A percentile compares a stretch with the other conserved stretches of the same genome.
These are phyloP conservation scores for Diplotaxis tenuifolia DNA, from an alignment of 345 rosid genomes.

Conservation along the genomic window DNA sequence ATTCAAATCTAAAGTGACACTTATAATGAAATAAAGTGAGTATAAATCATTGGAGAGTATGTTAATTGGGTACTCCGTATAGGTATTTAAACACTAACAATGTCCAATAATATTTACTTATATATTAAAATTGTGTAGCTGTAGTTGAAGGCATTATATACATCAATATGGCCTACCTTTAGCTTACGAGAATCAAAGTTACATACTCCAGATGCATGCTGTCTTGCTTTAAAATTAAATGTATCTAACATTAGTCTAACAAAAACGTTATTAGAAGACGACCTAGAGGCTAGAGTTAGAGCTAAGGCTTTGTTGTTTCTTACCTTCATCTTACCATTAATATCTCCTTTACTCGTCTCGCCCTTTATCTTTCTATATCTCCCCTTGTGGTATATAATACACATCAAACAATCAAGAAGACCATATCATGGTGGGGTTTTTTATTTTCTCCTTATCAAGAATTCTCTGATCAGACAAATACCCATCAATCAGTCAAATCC, in stretches of 20 bases:
- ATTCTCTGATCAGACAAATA: slow-evolving; percentile 59
- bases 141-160: neutral
- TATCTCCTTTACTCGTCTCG: slow-evolving; percentile 27
- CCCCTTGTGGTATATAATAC: slow-evolving; percentile 37
- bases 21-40: too few relatives aligned
- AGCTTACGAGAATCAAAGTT: slow-evolving; percentile 2
- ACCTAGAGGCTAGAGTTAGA: slow-evolving; percentile 24
- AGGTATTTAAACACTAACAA: neutral
- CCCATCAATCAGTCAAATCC: slow-evolving; percentile 76
- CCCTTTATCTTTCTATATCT: slow-evolving; percentile 22
- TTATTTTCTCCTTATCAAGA: slow-evolving; percentile 47
- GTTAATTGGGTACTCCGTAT: neutral
- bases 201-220: neutral
- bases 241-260: neutral
- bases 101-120: neutral
- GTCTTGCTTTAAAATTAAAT: neutral
- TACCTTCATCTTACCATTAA: slow-evolving; percentile 37
- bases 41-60: neutral
- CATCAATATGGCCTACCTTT: neutral
- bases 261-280: slow-evolving; percentile 25
- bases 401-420: slow-evolving; percentile 58
- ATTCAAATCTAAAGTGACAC: too few relatives aligned
- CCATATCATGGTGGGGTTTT: slow-evolving; percentile 56
- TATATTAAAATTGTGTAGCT: neutral
- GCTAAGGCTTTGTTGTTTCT: slow-evolving; percentile 1